These are phyloP conservation scores for Zymoseptoria crescenta DNA, from an alignment of 2,329 filamentous ascomycete species.

Conservation along the genomic window DNA sequence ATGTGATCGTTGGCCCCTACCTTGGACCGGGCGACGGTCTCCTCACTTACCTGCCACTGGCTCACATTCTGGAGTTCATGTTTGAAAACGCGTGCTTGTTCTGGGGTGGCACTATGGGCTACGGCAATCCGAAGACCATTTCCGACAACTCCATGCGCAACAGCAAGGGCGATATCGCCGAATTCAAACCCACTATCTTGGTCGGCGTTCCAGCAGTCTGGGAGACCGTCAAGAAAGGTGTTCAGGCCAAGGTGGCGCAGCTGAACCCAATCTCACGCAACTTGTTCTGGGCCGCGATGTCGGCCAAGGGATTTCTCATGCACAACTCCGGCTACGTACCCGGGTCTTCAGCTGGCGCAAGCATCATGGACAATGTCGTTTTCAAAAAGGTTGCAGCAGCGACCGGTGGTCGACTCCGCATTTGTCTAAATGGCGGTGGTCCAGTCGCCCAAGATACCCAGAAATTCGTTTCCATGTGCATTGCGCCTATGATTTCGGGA, in stretches of 20 bases:
- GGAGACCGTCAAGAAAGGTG: constrained; percentile 95
- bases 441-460: constrained; percentile 82
- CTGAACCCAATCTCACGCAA: constrained; percentile 62
- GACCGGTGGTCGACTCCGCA: constrained; percentile 79
- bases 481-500: constrained; percentile 88
- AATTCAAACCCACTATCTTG: constrained; percentile 81
- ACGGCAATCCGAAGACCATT: constrained; percentile 83
- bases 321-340: constrained; percentile 40
- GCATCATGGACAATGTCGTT: constrained; percentile 69
- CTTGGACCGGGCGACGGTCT: constrained; percentile 71
- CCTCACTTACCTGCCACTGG: constrained; percentile 85
- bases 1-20: constrained; percentile 66
- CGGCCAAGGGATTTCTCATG: constrained; percentile 55
- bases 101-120: constrained; percentile 87
- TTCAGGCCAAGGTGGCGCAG: constrained; percentile 68
- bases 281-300: constrained; percentile 66
- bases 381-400: constrained; percentile 88
- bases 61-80: constrained; percentile 93
- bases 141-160: constrained; percentile 80
- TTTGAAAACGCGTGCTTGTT: constrained; percentile 87
- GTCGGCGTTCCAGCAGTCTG: constrained; percentile 94
- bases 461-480: constrained; percentile 81
- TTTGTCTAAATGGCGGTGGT: constrained; percentile 91
- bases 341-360: constrained; percentile 46
- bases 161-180: constrained; percentile 87